Base-by-base conservation (phyloP, 371 early-diverging fungal species). In the Rhizopus stolonifer region DNA sequence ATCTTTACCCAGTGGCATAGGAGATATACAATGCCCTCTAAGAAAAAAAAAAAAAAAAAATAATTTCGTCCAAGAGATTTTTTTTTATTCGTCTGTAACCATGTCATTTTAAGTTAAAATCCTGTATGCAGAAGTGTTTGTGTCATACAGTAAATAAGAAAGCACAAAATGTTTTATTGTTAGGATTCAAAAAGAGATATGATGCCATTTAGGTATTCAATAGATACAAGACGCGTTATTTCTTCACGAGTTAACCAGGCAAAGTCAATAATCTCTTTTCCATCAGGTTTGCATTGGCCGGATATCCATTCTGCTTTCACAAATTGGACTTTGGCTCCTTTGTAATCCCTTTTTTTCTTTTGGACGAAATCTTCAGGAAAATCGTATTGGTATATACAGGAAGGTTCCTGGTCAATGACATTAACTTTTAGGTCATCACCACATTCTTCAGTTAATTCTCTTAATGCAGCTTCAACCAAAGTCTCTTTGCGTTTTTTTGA, bases 221-320 rank as follows among this genome's bases (percentile, higher is more conserved):
- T 4, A 11, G 49, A 49, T 9, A 90, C 77, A 49, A 75, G 74
- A 9, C 70, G 53, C 60, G 74, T 61, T 39, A 92, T 58, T 65
- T 93, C 95, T 42, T 85, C 79, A 55, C 82, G 80, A 14, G 88
- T 90, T 21, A 89, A 73, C 95, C 95, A 95, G 54, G 88, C 92
- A 72, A 82, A 87, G 51, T 92, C 90, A n/a, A 78, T 64, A 24
- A 86, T 70, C 58, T 82, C 81, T 32, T 78, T 57, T 15, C 77
- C 65, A 26, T 86, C 77, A 10, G 77, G 72, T 31, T 74, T 61
- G 36, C 77, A 87, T 62, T 88, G 84, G 7, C 74, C 74, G 21
- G 45, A 32, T 2, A 65, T 6, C 63, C 64, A 74, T 38, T 65
- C 56, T 9, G 70, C 68, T 31, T 49, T 49, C 15, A 65, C 54